Evolutionary conservation across 257 asterid species (phyloP), one percentile per base, ranked within the genome.

Genomic region (Nemophila menziesii): DNA sequence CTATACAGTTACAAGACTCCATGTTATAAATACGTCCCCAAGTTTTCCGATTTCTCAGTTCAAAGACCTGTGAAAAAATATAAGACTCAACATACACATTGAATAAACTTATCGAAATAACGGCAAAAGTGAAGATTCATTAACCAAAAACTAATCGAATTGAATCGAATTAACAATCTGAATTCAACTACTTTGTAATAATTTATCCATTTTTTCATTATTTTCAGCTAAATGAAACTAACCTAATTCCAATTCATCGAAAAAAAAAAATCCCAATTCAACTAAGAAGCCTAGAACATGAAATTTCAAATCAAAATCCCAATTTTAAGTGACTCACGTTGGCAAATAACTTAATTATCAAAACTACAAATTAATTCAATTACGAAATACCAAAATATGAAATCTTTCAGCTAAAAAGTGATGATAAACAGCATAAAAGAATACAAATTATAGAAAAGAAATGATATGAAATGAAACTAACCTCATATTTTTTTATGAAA

Each of bases 1-100:
- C 96, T 17, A 89, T 75, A 67, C 94, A 89, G 54, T 80, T 75
- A 52, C 95, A 89, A 29, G 66, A 63, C 71, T 82, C 97, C 97
- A 86, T 86, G 39, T 16, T 49, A 20, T 27, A 36, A 27, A 39
- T 45, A 58, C 42, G 34, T 37, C 54, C 40, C 26, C 39, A 41
- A 36, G 39, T 49, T 49, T 44, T 33, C 15, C 10, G 22, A 38
- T 10, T 44, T 52, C 55, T 63, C 39, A 9, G 57, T 41, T 59
- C 56, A 60, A 34, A 54, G 43, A 46, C 53, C 87, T 85, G 74
- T 48, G 51, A 16, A 38, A 44, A 33, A 46, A 43, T 16, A 44
- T 12, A 29, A 39, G 16, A 54, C 10, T 29, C 12, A 2, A 29
- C 36, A 29, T 29, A 29, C 36, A 2, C 12, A 29, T 29, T 7